Evolutionary conservation across 2,329 filamentous ascomycete genomes (phyloP), one percentile per base, ranked within the genome.

Genomic region (Penicillium oxalicum): DNA sequence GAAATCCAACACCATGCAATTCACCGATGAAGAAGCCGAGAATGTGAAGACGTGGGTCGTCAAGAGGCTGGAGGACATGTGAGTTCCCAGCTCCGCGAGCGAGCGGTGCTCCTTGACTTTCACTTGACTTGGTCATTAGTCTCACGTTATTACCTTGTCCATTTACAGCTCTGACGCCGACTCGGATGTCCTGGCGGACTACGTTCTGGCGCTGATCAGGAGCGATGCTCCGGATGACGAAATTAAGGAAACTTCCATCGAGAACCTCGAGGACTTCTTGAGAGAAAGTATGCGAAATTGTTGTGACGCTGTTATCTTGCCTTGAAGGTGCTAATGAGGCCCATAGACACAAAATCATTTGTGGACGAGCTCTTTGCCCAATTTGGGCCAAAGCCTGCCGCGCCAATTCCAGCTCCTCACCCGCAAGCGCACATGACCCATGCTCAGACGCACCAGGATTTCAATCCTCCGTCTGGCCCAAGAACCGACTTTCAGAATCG

Each of bases 161-260:
- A 40, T 12, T 12, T n/a, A 8, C 56, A 81, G 79, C 53, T 80
- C 77, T n/a, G 80, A 83, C 61, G 80, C 79, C 28, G 80, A 83
- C 60, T 74, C 75, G 9, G 79, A 80, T 55, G 77, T 83, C 2
- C 75, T 83, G 18, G 79, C 78, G 28, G 80, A 83, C 56, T 83
- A 83, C 58, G 78, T 83, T 6, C 69, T 82, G 40, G 80, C 79
- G 24, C 72, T 83, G 28, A 73, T 83, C 38, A 74, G 74, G 38
- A 75, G 74, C 12, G 78, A 81, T 54, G 78, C 78, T 36, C 69
- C 76, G 3, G 76, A 79, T 49, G 73, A 74, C n/a, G 69, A 75
- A 47, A 74, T 81, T 43, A 72, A 72, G 57, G 66, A 73, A 50
- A 77, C 71, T 44, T 79, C 77, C 33, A 64, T 79, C 47, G 76